Conservation (phyloP, 768 basidiomycete genomes). For the Strobilomyces confusus region DNA sequence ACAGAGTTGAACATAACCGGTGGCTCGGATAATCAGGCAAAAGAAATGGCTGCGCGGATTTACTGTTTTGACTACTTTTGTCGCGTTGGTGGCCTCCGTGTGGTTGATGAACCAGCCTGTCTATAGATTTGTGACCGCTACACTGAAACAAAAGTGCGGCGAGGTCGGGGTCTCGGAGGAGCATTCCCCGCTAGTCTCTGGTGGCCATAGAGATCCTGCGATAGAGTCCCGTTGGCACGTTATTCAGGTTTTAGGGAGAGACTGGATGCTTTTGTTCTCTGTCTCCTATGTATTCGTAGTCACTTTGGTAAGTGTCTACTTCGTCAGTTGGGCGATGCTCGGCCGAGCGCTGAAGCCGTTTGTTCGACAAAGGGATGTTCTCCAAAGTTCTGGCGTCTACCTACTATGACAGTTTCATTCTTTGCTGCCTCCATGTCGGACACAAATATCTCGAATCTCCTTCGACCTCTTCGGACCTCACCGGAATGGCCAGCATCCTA, state of each 20-base stretch:
- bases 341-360: too few species aligned
- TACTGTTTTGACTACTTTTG: background rate
- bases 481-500: conserved; percentile 35
- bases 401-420: too few species aligned
- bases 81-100: background rate
- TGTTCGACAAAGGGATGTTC: too few species aligned
- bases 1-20: background rate
- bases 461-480: conserved; percentile 16
- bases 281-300: background rate
- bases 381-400: too few species aligned
- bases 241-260: background rate
- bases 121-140: background rate
- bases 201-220: background rate
- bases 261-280: background rate
- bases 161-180: background rate
- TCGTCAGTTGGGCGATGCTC: too few species aligned
- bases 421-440: conserved; percentile 9
- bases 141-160: background rate
- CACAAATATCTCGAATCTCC: conserved; percentile 12
- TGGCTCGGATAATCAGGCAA: background rate
- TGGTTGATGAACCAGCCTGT: background rate
- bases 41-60: background rate
- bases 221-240: background rate
- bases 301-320: background rate
- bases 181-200: background rate